phyloP scores from a whole-genome alignment of 2,329 filamentous ascomycete genomes.

The Stenocarpella maydis region DNA sequence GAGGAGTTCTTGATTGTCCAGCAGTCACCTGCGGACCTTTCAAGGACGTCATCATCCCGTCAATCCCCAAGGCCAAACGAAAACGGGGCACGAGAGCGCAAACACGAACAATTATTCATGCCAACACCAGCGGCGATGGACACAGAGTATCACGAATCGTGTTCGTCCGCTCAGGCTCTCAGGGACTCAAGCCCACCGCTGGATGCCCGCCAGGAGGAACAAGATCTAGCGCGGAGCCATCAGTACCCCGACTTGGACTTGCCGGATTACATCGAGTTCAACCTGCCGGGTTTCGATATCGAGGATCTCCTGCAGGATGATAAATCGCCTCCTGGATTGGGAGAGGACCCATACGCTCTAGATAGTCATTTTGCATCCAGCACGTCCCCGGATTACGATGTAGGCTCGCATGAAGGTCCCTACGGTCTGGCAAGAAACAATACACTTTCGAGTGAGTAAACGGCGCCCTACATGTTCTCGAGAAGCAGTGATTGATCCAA shows the following conservation, averaged over 20 bases:
- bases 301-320: slow-evolving; percentile 2
- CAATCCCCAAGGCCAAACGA: background rate
- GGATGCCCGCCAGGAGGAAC: background rate
- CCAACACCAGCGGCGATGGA: background rate
- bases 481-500: no score
- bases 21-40: background rate
- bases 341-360: background rate
- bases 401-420: background rate
- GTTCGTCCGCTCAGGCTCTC: background rate
- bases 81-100: background rate
- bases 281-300: slow-evolving; percentile 5
- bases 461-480: no score
- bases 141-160: background rate
- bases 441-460: background rate
- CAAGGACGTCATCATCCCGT: background rate
- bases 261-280: slow-evolving; percentile 3
- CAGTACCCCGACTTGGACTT: background rate
- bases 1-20: background rate
- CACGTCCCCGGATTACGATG: background rate
- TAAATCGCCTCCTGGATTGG: background rate
- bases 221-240: background rate
- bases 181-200: background rate
- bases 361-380: background rate
- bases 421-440: background rate
- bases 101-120: background rate